phyloP scores from a whole-genome alignment of 2,329 filamentous ascomycete genomes.

The Trichoderma sp. region DNA sequence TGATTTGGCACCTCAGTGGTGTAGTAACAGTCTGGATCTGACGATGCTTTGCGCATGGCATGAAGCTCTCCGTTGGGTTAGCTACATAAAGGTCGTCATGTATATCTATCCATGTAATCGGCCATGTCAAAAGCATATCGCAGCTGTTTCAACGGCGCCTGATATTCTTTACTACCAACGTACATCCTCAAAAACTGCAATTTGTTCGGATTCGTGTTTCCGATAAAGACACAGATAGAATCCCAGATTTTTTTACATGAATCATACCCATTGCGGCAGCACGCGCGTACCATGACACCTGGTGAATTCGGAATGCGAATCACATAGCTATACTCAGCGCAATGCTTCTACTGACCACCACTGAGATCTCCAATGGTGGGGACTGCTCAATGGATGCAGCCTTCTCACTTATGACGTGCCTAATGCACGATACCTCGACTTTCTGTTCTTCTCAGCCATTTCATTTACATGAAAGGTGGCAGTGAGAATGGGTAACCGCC shows the following conservation, averaged over 20 bases:
- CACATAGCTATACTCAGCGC: background rate
- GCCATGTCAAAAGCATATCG: background rate
- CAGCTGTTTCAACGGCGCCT: background rate
- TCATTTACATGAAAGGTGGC: conserved; percentile 70
- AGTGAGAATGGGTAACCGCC: conserved; percentile 90
- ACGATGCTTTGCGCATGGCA: background rate
- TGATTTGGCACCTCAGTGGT: background rate
- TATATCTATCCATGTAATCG: background rate
- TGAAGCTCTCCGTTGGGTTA: background rate
- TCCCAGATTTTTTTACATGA: background rate
- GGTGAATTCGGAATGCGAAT: background rate
- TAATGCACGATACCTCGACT: background rate
- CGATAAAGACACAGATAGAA: background rate
- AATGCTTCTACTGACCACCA: background rate
- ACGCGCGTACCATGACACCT: background rate
- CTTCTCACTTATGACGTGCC: background rate
- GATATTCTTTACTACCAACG: background rate
- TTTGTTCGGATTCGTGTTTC: background rate
- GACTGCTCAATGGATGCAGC: background rate
- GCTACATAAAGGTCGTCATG: background rate
- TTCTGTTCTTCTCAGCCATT: background rate
- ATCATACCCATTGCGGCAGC: background rate
- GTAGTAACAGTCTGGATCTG: background rate
- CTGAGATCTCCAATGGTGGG: background rate
- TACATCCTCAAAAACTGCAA: background rate